Base-by-base conservation (phyloP, 352 stramenopile genomes). In the Plasmopara halstedii region DNA sequence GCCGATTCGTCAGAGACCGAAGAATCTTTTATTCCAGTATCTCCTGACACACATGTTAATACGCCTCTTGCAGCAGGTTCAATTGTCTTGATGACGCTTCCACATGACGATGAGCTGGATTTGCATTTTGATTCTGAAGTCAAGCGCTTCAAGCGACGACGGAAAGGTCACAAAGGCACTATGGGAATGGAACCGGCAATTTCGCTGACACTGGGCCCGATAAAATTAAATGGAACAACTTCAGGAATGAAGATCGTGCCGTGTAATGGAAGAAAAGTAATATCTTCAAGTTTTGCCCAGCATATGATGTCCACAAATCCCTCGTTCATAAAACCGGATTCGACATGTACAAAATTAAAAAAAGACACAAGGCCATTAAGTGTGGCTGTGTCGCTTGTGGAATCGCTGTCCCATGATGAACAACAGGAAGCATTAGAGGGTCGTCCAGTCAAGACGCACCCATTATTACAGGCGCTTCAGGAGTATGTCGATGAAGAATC, bases 11-110 rank as follows among this genome's bases (percentile, higher is more conserved):
- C 42, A 3, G 73, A 85, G 22, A 85, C 74, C 25, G 74, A 85
- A 35, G 78, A 90, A 15, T 83, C 70, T 0, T 64, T 80, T 39
- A 55, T 50, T 5, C 78, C 78, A 11, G 56, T 69, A 7, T 87
- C 78, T 0, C 78, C 78, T 0, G 75, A 90, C 46, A 78, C 71
- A 0, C 75, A 86, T 48, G 60, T 86, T 15, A 90, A 90, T 62
- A 73, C 63, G 3, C 75, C 75, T 0, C 54, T 83, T 21, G 64
- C 64, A 15, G 46, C 37, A 2, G 63, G 64, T 3, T 60, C 70
- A 0, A 70, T 82, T 20, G 56, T 84, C 10, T 54, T 48, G 3
- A 79, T 85, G 62, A 84, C 72, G 17, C 81, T 87, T 35, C 75
- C 75, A 0, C 63, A 71, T 13, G 74, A 85, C 11, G 35, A 57